These are phyloP conservation scores for Lactifluus echinatus DNA, from an alignment of 768 basidiomycete species.

Conservation along the genomic window DNA sequence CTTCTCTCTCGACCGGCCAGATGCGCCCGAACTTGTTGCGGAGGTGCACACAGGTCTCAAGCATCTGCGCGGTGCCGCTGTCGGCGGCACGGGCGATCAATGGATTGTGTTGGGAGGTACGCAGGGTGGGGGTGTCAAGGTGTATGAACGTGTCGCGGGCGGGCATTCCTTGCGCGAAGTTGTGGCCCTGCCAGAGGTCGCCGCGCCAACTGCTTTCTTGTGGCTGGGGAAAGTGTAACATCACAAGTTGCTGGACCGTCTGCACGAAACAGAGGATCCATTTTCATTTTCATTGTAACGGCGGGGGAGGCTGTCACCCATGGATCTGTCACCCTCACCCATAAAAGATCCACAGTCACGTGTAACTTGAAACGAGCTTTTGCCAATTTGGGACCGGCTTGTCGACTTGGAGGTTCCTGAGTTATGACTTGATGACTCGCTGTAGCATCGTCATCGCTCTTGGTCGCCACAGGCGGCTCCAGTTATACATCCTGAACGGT, in stretches of 20 bases:
- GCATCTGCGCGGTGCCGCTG: conserved; percentile 60
- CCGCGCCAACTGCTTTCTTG: conserved; percentile 27
- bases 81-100: conserved; percentile 52
- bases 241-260: not conserved
- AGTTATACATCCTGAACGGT: too few relatives aligned
- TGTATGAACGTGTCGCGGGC: conserved; percentile 57
- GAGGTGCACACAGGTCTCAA: conserved; percentile 64
- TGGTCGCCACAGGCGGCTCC: too few relatives aligned
- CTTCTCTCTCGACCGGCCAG: conserved; percentile 44
- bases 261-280: too few relatives aligned
- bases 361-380: too few relatives aligned
- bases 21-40: conserved; percentile 40
- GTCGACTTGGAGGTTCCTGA: too few relatives aligned
- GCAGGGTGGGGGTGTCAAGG: conserved; percentile 55
- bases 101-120: conserved; percentile 61
- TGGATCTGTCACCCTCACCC: too few relatives aligned
- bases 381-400: too few relatives aligned
- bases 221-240: not conserved
- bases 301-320: too few relatives aligned
- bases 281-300: too few relatives aligned
- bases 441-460: too few relatives aligned
- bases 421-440: too few relatives aligned
- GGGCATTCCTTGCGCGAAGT: conserved; percentile 48
- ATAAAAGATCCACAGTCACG: too few relatives aligned
- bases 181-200: conserved; percentile 32